Percentiles rank a stretch among this genome's conserved stretches.
phyloP scores from a whole-genome alignment of 2,329 filamentous ascomycete species.

The Albophoma yamanashiensis region DNA sequence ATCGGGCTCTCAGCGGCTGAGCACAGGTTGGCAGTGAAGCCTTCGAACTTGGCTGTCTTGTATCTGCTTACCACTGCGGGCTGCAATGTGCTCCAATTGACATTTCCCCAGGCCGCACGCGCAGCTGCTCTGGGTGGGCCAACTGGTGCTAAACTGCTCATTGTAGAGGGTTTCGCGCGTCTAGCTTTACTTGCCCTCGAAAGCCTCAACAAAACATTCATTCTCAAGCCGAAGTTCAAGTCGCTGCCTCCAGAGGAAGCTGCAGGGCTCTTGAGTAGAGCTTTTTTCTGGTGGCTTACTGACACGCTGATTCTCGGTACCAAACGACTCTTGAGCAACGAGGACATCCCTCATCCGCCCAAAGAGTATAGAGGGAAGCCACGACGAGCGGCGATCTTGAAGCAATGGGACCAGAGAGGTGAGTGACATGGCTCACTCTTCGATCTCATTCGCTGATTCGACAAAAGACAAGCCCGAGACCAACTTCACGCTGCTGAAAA shows the following conservation, averaged over 20 bases:
- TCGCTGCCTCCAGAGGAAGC: background rate
- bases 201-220: background rate
- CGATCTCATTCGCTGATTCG: background rate
- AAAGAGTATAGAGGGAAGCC: background rate
- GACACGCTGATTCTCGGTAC: background rate
- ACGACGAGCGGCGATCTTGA: background rate
- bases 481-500: background rate
- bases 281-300: background rate
- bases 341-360: background rate
- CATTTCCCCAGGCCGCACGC: background rate
- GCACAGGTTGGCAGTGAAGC: background rate
- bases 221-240: background rate
- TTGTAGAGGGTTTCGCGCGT: background rate
- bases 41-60: background rate
- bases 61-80: background rate
- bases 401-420: background rate
- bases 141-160: background rate
- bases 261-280: background rate
- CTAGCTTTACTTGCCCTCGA: background rate
- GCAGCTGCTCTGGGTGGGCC: background rate
- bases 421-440: background rate
- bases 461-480: background rate
- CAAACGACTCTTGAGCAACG: background rate
- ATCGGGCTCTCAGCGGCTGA: background rate
- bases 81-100: background rate